Conservation (phyloP, 306 rosid genomes). For the Elaeagnus macrophylla region DNA sequence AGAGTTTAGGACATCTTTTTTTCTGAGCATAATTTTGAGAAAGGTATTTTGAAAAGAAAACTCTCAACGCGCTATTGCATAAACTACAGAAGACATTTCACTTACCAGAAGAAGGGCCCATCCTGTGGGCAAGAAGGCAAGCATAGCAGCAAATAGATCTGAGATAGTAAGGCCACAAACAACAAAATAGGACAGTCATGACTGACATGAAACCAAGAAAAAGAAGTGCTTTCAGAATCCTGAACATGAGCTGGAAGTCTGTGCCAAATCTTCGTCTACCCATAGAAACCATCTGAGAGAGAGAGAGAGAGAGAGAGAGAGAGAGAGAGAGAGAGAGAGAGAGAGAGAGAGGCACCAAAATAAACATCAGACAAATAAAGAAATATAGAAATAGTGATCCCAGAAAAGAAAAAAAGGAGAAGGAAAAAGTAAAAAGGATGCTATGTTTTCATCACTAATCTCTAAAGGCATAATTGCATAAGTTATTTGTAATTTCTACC, state of each 20-base stretch:
- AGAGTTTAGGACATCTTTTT: no score
- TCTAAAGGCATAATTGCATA: no score
- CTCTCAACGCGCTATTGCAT: neutral
- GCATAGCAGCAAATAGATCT: conserved; percentile 74
- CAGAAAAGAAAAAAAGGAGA: no score
- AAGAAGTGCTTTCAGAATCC: conserved; percentile 83
- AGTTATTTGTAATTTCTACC: conserved; percentile 34
- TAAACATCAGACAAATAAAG: no score
- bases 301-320: neutral
- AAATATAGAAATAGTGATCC: no score
- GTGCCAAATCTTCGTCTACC: conserved; percentile 84
- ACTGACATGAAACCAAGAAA: conserved; percentile 87
- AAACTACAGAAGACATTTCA: neutral
- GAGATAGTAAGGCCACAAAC: conserved; percentile 74
- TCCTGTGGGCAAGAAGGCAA: conserved; percentile 91
- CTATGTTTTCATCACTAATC: no score
- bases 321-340: neutral
- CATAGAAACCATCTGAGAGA: conserved; percentile 75
- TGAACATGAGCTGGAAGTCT: conserved; percentile 83
- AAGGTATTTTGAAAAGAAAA: no score
- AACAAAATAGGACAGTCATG: conserved; percentile 75
- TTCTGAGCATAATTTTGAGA: no score
- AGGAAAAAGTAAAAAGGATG: no score
- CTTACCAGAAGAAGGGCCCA: conserved; percentile 88
- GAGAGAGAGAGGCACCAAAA: no score